A percentile compares a stretch with the other conserved stretches of the same genome.
These are phyloP conservation scores for Phytopythium kandeliae DNA, from an alignment of 352 stramenopile genomes.

Conservation along the genomic window DNA sequence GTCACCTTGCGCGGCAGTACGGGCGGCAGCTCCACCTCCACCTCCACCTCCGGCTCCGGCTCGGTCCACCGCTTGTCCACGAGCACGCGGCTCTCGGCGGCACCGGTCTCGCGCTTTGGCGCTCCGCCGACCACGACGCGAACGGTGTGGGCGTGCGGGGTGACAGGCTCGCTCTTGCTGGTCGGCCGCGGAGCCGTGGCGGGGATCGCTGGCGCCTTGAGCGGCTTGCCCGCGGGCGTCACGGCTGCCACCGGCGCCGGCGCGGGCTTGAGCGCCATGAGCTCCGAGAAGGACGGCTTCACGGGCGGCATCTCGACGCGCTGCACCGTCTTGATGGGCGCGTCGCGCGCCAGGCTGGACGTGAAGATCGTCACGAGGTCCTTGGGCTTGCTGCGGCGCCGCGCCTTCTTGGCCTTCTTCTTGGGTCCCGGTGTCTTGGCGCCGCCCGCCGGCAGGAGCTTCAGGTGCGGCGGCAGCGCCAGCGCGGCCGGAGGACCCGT, in stretches of 20 bases:
- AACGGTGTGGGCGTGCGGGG: background rate
- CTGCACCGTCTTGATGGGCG: conserved; percentile 11
- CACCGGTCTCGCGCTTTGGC: background rate
- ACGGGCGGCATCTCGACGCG: conserved; percentile 11
- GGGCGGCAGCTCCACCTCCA: conserved; percentile 1
- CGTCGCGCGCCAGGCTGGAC: conserved; percentile 5
- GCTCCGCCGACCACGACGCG: background rate
- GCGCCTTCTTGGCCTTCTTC: conserved; percentile 9
- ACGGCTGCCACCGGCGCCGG: conserved; percentile 3
- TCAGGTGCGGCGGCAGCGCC: conserved; percentile 9
- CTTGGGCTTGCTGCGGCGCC: conserved; percentile 6
- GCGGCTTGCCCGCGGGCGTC: conserved; percentile 8
- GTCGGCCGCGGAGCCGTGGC: background rate
- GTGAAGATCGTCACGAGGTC: conserved; percentile 8
- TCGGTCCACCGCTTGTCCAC: background rate
- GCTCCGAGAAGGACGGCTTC: conserved; percentile 12
- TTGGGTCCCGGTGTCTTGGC: background rate
- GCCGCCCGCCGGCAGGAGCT: conserved; percentile 5
- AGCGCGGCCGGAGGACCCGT: conserved; percentile 14
- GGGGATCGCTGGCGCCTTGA: background rate
- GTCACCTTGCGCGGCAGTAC: conserved; percentile 22
- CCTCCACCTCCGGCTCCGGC: conserved; percentile 9
- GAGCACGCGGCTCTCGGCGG: background rate
- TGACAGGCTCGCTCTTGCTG: background rate
- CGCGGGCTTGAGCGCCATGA: conserved; percentile 11